Percentiles rank a stretch among this genome's conserved stretches.
These are phyloP conservation scores for Selenicereus undatus DNA, from an alignment of 148 eudicot species.

Conservation along the genomic window DNA sequence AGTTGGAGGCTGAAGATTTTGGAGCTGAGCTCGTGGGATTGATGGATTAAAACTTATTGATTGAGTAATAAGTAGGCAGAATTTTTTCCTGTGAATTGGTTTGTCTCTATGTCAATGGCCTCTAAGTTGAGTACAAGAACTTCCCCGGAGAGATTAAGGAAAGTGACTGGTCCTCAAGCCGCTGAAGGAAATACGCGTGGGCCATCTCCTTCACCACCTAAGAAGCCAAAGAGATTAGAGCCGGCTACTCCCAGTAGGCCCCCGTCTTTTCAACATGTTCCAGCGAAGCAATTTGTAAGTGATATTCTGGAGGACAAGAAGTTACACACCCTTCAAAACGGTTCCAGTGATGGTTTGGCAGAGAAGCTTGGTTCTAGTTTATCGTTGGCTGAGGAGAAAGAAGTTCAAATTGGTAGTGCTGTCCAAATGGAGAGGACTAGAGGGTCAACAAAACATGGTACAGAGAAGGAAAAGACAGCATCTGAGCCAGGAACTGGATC, in stretches of 20 bases:
- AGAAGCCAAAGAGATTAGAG: conserved; percentile 36
- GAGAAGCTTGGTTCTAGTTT: conserved; percentile 46
- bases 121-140: conserved; percentile 39
- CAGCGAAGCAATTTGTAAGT: conserved; percentile 25
- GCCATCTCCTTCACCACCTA: conserved; percentile 28
- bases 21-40: conserved; percentile 23
- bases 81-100: conserved; percentile 11
- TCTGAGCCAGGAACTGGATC: conserved; percentile 35
- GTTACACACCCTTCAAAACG: conserved; percentile 28
- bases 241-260: conserved; percentile 32
- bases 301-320: conserved; percentile 30
- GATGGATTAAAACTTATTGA: conserved; percentile 15
- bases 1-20: conserved; percentile 25
- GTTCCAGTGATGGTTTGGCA: conserved; percentile 32
- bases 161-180: conserved; percentile 24
- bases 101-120: conserved; percentile 43
- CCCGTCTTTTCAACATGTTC: conserved; percentile 24
- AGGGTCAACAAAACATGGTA: conserved; percentile 30
- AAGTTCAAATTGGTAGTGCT: conserved; percentile 15
- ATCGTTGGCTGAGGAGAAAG: conserved; percentile 32
- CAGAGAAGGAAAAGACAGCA: conserved; percentile 43
- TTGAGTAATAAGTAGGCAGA: conserved; percentile 32
- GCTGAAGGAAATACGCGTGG: conserved; percentile 31
- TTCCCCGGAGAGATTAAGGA: conserved; percentile 39
- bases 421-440: conserved; percentile 18